Base-by-base conservation (phyloP, 352 stramenopile species). In the Phytophthora tentaculata region DNA sequence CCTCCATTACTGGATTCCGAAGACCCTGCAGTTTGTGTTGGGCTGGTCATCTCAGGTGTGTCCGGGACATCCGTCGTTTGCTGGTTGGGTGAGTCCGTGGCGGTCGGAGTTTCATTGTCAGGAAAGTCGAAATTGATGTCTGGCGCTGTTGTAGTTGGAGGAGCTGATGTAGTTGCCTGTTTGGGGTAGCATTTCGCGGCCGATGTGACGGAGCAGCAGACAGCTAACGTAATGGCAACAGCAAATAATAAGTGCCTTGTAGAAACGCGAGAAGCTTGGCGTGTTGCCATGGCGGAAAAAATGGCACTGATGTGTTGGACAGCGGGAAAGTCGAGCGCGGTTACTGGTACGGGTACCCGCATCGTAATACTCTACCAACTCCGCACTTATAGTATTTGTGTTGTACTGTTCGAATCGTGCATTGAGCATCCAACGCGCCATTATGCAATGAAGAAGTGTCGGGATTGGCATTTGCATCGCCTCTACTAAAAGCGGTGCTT, bases 101-200 rank as follows among this genome's bases (percentile, higher is more conserved):
- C 65, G 4, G 65, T 64, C 52, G 58, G 37, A 2, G 45, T 65
- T 39, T 65, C 55, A 13, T 22, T 61, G 22, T 70, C 65, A 32
- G 64, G 64, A 37, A 26, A 64, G 37, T 64, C 62, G 10, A 69
- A 69, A 9, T n/a, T 23, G 32, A 68, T 32, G 10, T 49, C 41
- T 12, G 57, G 64, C 4, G 64, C 14, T 10, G 50, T 32, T 28
- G 64, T 61, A 8, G 32, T 29, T 3, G 37, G 9, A 51, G 53
- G 23, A 1, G 26, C n/a, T 5, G 47, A 29, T 13, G 39, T 51
- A 9, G 44, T n/a, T 29, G 44, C 44, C 44, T 50, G 44, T 20
- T 69, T 69, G 10, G 54, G 35, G 26, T 39, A 58, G 45, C 57
- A 67, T 67, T 72, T 72, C 26, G 52, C 57, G 44, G 43, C 64